Base-by-base conservation (phyloP, 208 protist species). In the Leishmania lainsoni region DNA sequence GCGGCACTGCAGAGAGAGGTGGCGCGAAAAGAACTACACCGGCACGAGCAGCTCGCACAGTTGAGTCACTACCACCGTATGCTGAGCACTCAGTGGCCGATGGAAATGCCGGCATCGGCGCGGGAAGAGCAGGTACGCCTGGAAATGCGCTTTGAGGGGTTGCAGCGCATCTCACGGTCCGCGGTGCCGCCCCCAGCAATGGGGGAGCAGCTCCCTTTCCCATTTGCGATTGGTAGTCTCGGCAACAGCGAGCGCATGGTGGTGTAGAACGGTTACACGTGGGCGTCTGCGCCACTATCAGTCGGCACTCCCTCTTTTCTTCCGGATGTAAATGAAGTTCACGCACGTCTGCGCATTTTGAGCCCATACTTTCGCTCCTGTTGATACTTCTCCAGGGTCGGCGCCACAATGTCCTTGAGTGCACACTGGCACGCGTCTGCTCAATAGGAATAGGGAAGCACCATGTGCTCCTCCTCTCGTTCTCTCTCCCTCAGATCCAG, bases 41-140 rank as follows among this genome's bases (percentile, higher is more conserved):
- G 87, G 66, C 77, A 87, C 49, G 61, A 85, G 79, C 86, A 91
- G 79, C 69, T 94, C 5, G 58, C 79, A 35, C 87, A 91, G 32
- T 81, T 94, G 42, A 76, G 87, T 26, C 74, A 76, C 42, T 93
- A 94, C 66, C 84, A 87, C 48, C 76, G 80, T 45, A 77, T 83
- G 56, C 42, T 87, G 42, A 82, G 77, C 73, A n/a, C 73, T 70
- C 82, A 86, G 39, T 86, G 82, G 82, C 78, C 82, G 26, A 86
- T 86, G 82, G 82, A 82, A 49, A 66, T 75, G 77, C 82, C 82
- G 56, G 54, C 69, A 10, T 48, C 78, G 52, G 82, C 82, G 39
- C 77, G 66, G 16, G 82, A 86, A 26, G 78, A 79, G 58, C 82
- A 86, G 75, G 78, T 82, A 56, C 82, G 82, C 20, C 49, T 86